phyloP scores from a whole-genome alignment of 2,329 filamentous ascomycete species.

The Fusarium stilboides region DNA sequence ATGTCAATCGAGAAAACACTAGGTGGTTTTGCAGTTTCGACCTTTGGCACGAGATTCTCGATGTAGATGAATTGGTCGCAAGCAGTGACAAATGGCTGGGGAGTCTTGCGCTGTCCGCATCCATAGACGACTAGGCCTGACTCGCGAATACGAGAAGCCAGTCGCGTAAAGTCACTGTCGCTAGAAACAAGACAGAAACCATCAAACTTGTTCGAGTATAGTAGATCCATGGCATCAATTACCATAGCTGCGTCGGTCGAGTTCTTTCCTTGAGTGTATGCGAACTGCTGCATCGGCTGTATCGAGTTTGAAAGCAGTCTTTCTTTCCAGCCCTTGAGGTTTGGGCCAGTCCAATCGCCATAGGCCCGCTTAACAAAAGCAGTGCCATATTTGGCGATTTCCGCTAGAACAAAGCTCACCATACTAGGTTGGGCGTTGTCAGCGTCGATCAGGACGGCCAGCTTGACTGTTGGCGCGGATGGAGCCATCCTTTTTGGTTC shows the following conservation, averaged over 20 bases:
- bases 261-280: constrained; percentile 56
- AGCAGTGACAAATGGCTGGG: constrained; percentile 52
- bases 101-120: constrained; percentile 54
- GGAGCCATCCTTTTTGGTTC: background rate
- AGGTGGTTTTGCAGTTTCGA: background rate
- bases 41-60: constrained; percentile 36
- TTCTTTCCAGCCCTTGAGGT: constrained; percentile 51
- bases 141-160: constrained; percentile 54
- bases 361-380: constrained; percentile 53
- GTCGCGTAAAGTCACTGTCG: constrained; percentile 56
- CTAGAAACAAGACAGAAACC: constrained; percentile 56
- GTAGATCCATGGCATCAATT: constrained; percentile 58
- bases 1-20: background rate
- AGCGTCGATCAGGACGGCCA: constrained; percentile 55
- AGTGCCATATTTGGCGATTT: constrained; percentile 55
- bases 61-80: constrained; percentile 55
- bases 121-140: constrained; percentile 48
- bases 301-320: constrained; percentile 53
- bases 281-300: constrained; percentile 56
- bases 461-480: constrained; percentile 32
- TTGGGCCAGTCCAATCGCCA: constrained; percentile 54
- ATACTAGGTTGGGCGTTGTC: constrained; percentile 50
- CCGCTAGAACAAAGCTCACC: constrained; percentile 46
- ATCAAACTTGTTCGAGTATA: constrained; percentile 53
- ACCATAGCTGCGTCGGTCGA: constrained; percentile 56